Conservation (phyloP, 2,329 filamentous ascomycete genomes). For the Reticulascus tulasneorum region DNA sequence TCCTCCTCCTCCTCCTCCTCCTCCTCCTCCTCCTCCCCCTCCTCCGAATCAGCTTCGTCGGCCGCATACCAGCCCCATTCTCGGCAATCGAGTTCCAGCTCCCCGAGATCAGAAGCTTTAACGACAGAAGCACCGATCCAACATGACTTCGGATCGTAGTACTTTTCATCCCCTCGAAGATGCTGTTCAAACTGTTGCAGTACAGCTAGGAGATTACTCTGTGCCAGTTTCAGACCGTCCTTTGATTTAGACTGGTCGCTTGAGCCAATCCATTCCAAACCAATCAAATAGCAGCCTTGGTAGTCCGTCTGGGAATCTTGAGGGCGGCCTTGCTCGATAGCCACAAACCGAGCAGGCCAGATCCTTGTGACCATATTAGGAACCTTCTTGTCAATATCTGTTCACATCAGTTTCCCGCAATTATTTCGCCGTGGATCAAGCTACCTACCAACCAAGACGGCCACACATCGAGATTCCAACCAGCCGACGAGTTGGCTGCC, state of each 20-base stretch:
- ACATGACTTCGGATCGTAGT: conserved; percentile 44
- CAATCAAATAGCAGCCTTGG: conserved; percentile 59
- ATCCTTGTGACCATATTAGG: conserved; percentile 51
- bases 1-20: conserved; percentile 12
- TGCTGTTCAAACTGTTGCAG: conserved; percentile 46
- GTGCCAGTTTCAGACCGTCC: conserved; percentile 37
- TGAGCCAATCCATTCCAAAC: conserved; percentile 38
- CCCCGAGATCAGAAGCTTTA: conserved; percentile 32
- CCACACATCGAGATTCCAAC: conserved; percentile 58
- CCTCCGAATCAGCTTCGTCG: conserved; percentile 38
- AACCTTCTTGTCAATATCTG: conserved; percentile 52
- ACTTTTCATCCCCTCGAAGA: conserved; percentile 39
- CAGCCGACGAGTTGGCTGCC: conserved; percentile 56
- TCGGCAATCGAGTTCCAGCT: conserved; percentile 41
- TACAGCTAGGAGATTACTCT: conserved; percentile 38
- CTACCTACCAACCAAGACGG: conserved; percentile 52
- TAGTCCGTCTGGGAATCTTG: conserved; percentile 40
- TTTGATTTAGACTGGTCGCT: conserved; percentile 21
- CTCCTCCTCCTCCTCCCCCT: conserved; percentile 26
- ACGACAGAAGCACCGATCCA: conserved; percentile 44
- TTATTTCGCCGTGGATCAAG: too few relatives aligned
- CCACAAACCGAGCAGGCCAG: conserved; percentile 59
- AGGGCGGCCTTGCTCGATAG: conserved; percentile 17
- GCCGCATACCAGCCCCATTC: conserved; percentile 47
- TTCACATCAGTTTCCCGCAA: too few relatives aligned